A percentile compares a stretch with the other conserved stretches of the same genome.
These are phyloP conservation scores for Scutellaria barbata DNA, from an alignment of 257 asterid genomes.

Conservation along the genomic window DNA sequence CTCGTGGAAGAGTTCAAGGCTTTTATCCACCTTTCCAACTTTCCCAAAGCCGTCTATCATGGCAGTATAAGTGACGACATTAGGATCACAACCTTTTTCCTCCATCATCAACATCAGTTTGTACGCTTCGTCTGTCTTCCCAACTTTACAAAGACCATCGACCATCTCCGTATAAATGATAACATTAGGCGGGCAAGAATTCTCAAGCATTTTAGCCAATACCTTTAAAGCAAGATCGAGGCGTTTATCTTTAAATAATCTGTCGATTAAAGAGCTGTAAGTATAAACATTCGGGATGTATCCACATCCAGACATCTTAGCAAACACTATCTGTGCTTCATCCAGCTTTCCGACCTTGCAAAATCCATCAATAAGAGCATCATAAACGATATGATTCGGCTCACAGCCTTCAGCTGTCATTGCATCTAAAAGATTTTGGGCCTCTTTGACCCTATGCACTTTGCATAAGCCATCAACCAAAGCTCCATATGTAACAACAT, in stretches of 20 bases:
- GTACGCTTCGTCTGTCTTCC: conserved; percentile 87
- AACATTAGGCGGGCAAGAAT: conserved; percentile 83
- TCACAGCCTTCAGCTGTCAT: conserved; percentile 69
- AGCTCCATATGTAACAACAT: conserved; percentile 85
- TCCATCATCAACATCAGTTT: conserved; percentile 95
- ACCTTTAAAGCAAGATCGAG: conserved; percentile 89
- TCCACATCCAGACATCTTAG: conserved; percentile 78
- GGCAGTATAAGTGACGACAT: conserved; percentile 93
- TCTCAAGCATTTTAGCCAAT: conserved; percentile 82
- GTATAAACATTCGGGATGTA: conserved; percentile 72
- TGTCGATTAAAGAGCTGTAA: conserved; percentile 79
- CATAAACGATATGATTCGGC: conserved; percentile 82
- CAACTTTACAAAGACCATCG: conserved; percentile 91
- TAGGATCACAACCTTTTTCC: conserved; percentile 90
- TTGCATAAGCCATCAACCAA: conserved; percentile 94
- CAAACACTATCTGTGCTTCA: conserved; percentile 85
- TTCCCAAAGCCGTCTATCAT: conserved; percentile 93
- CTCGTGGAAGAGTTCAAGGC: conserved; percentile 62
- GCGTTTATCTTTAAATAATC: conserved; percentile 84
- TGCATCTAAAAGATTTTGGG: conserved; percentile 70
- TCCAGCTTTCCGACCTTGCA: conserved; percentile 92
- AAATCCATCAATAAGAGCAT: conserved; percentile 90
- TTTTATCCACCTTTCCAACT: conserved; percentile 67
- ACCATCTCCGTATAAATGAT: conserved; percentile 84
- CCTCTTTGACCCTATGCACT: conserved; percentile 78